A percentile compares a stretch with the other conserved stretches of the same genome.
phyloP scores from a whole-genome alignment of 257 asterid species.

The Parsonsia alboflavescens region DNA sequence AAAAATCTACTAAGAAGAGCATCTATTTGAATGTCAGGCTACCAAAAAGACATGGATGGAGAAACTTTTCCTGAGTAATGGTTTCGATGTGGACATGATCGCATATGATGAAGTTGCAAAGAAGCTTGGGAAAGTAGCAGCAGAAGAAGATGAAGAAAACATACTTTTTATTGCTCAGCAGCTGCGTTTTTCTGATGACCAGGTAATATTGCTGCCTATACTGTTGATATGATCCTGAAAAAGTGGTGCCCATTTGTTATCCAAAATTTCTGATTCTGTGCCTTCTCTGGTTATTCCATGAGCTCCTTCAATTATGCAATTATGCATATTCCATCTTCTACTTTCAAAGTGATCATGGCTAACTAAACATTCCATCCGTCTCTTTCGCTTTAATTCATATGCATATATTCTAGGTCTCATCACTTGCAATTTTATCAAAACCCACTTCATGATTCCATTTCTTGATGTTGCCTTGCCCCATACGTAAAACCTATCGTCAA shows the following conservation, averaged over 20 bases:
- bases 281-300: neutral
- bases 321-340: neutral
- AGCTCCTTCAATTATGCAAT: neutral
- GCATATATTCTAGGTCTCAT: neutral
- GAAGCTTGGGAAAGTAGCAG: slow-evolving; percentile 31
- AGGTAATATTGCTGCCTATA: slow-evolving; percentile 31
- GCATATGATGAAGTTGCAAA: slow-evolving; percentile 38
- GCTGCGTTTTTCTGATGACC: slow-evolving; percentile 74
- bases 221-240: too few relatives aligned
- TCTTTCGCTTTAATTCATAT: neutral
- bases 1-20: neutral
- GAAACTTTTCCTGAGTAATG: slow-evolving; percentile 57
- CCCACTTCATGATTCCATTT: too few relatives aligned
- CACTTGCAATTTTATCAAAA: too few relatives aligned
- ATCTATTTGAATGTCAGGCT: slow-evolving; percentile 27
- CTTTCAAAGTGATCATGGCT: neutral
- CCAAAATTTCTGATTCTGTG: neutral
- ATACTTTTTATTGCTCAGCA: slow-evolving; percentile 65
- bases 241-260: neutral
- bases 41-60: slow-evolving; percentile 48
- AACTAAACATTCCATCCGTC: neutral
- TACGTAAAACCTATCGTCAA: too few relatives aligned
- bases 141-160: slow-evolving; percentile 18
- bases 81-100: slow-evolving; percentile 44
- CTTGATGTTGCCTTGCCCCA: too few relatives aligned